These are phyloP conservation scores for Amphibolis antarctica DNA, from an alignment of 106 monocot genomes.

Conservation along the genomic window DNA sequence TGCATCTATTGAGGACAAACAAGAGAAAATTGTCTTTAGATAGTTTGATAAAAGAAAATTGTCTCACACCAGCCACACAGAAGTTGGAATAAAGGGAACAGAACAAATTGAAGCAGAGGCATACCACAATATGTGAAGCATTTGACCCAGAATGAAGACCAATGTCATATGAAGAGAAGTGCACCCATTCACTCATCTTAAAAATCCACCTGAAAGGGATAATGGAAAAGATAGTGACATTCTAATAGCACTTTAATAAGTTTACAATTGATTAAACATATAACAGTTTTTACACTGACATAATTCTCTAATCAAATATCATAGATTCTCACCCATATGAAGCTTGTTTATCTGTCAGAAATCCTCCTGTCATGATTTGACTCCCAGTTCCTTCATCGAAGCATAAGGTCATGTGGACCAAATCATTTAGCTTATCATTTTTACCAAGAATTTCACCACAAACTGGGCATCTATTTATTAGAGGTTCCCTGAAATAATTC, in stretches of 20 bases:
- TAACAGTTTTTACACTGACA: neutral
- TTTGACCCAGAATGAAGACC: conserved; percentile 49
- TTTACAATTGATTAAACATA: neutral
- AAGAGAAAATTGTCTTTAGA: too few relatives aligned
- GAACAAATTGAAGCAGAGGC: neutral
- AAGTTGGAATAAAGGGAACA: neutral
- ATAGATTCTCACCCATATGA: conserved; percentile 68
- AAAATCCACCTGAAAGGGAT: conserved; percentile 66
- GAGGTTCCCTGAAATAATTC: conserved; percentile 49
- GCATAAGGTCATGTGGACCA: conserved; percentile 88
- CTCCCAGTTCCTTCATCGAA: conserved; percentile 99
- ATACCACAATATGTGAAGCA: conserved; percentile 88
- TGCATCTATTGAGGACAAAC: too few relatives aligned
- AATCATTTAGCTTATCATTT: conserved; percentile 63
- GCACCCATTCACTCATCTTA: conserved; percentile 89
- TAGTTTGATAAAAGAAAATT: too few relatives aligned
- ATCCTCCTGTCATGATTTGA: conserved; percentile 96
- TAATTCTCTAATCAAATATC: neutral
- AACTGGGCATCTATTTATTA: conserved; percentile 91
- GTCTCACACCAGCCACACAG: too few relatives aligned
- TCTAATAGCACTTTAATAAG: neutral
- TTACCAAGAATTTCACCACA: conserved; percentile 88
- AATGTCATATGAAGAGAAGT: conserved; percentile 14
- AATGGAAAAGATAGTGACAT: neutral
- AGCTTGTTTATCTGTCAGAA: conserved; percentile 90